These are phyloP conservation scores for Penicillium sp. DNA, from an alignment of 2,329 filamentous ascomycete species.

Conservation along the genomic window DNA sequence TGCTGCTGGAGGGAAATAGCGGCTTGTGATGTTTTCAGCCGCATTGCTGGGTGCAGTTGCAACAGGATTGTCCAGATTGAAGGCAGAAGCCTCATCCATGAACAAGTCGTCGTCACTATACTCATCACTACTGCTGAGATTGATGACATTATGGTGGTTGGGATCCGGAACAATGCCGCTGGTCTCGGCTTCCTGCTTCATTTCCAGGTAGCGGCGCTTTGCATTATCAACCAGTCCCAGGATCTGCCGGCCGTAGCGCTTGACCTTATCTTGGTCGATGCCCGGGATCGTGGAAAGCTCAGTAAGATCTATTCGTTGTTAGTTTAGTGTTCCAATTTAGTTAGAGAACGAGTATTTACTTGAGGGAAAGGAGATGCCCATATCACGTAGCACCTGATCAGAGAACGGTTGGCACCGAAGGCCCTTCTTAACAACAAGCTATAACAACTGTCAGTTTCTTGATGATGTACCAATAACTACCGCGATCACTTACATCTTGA, in stretches of 20 bases:
- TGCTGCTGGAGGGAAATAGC: conserved; percentile 32
- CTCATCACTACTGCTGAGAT: conserved; percentile 44
- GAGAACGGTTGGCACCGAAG: conserved; percentile 48
- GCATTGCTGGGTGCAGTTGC: conserved; percentile 15
- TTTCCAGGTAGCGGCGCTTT: conserved; percentile 41
- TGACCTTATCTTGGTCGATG: conserved; percentile 46
- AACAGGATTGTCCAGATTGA: conserved; percentile 23
- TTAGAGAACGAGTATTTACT: conserved; percentile 24
- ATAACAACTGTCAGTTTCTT: conserved; percentile 5
- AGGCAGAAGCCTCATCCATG: conserved; percentile 23
- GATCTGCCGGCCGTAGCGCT: conserved; percentile 44
- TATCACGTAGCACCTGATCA: conserved; percentile 47
- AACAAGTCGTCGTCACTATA: conserved; percentile 36
- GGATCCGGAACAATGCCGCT: conserved; percentile 49
- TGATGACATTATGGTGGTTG: conserved; percentile 47
- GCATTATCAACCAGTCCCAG: conserved; percentile 42
- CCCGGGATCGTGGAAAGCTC: conserved; percentile 41
- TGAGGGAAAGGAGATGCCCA: conserved; percentile 48
- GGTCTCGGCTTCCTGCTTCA: conserved; percentile 46
- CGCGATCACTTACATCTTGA: conserved; percentile 36
- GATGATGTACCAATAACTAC: neutral
- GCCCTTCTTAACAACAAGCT: conserved; percentile 44
- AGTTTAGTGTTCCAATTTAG: conserved; percentile 1
- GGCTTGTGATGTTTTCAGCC: conserved; percentile 29
- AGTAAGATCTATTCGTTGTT: conserved; percentile 30